Percentiles rank a stretch among this genome's conserved stretches.
These are phyloP conservation scores for Fragilariopsis cylindrus DNA, from an alignment of 108 stramenopile species.

Conservation along the genomic window DNA sequence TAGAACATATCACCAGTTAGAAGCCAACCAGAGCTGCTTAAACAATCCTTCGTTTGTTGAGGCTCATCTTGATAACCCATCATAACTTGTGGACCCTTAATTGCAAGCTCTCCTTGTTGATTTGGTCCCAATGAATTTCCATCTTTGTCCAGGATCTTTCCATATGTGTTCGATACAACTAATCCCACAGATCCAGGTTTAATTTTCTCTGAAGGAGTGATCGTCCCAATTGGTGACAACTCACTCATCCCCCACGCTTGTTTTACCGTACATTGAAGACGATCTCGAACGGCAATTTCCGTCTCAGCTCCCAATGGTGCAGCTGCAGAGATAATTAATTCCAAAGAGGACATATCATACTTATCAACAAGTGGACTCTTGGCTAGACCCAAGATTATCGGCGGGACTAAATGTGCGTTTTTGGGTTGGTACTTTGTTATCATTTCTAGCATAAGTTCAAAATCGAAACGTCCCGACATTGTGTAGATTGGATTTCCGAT, in stretches of 20 bases:
- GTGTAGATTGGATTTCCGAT: conserved; percentile 75
- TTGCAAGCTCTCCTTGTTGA: conserved; percentile 76
- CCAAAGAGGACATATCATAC: conserved; percentile 68
- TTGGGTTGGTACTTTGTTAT: conserved; percentile 69
- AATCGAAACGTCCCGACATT: conserved; percentile 78
- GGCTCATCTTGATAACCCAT: conserved; percentile 84
- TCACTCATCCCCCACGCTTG: conserved; percentile 95
- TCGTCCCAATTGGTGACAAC: conserved; percentile 64
- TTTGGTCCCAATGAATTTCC: conserved; percentile 72
- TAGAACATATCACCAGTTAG: conserved; percentile 87
- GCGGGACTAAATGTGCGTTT: conserved; percentile 90
- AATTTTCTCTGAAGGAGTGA: conserved; percentile 57
- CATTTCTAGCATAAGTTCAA: conserved; percentile 69
- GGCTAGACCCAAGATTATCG: conserved; percentile 72
- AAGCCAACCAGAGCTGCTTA: conserved; percentile 77
- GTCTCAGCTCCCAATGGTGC: conserved; percentile 82
- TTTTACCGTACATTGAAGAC: conserved; percentile 65
- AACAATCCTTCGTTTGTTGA: conserved; percentile 77
- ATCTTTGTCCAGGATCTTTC: conserved; percentile 76
- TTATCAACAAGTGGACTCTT: conserved; percentile 83
- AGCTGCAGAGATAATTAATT: conserved; percentile 71
- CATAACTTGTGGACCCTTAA: conserved; percentile 87
- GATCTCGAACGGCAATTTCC: conserved; percentile 59
- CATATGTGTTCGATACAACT: conserved; percentile 63
- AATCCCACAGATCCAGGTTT: conserved; percentile 72